phyloP scores from a whole-genome alignment of 2,329 filamentous ascomycete genomes.

The Trichoderma atroviride region DNA sequence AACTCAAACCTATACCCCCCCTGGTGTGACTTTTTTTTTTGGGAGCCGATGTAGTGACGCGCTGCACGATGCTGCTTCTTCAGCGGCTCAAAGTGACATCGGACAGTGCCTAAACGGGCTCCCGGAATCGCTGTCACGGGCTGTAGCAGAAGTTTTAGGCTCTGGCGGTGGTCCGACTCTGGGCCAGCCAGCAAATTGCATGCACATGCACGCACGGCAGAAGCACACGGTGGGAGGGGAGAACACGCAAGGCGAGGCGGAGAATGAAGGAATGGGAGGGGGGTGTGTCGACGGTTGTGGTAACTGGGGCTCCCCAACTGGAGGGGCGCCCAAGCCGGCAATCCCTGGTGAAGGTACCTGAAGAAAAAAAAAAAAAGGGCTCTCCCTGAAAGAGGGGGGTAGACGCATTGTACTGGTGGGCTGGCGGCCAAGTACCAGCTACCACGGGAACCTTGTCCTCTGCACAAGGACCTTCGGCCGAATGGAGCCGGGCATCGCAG shows the following conservation, averaged over 20 bases:
- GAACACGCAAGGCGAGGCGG: conserved; percentile 18
- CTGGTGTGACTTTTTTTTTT: background rate
- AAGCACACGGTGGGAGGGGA: conserved; percentile 19
- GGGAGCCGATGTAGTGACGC: background rate
- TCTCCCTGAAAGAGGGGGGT: conserved; percentile 31
- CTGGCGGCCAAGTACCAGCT: background rate
- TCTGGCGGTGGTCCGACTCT: conserved; percentile 12
- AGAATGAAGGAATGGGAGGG: conserved; percentile 22
- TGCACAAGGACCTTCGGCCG: background rate
- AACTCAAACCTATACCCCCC: background rate
- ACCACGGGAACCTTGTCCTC: background rate
- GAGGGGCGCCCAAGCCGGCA: background rate
- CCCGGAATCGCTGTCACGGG: background rate
- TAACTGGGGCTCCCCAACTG: conserved; percentile 2
- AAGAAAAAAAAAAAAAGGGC: conserved; percentile 28
- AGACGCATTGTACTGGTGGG: conserved; percentile 19
- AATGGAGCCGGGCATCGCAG: conserved; percentile 4
- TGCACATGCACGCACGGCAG: conserved; percentile 25
- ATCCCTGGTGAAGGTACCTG: conserved; percentile 4
- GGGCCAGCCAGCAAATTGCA: conserved; percentile 24
- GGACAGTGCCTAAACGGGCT: conserved; percentile 19
- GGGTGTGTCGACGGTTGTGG: conserved; percentile 18
- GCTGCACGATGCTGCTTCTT: conserved; percentile 3
- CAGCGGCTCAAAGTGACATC: conserved; percentile 14
- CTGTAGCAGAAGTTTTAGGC: background rate